phyloP scores from a whole-genome alignment of 768 basidiomycete genomes.

The Tylopilus subfusipes region DNA sequence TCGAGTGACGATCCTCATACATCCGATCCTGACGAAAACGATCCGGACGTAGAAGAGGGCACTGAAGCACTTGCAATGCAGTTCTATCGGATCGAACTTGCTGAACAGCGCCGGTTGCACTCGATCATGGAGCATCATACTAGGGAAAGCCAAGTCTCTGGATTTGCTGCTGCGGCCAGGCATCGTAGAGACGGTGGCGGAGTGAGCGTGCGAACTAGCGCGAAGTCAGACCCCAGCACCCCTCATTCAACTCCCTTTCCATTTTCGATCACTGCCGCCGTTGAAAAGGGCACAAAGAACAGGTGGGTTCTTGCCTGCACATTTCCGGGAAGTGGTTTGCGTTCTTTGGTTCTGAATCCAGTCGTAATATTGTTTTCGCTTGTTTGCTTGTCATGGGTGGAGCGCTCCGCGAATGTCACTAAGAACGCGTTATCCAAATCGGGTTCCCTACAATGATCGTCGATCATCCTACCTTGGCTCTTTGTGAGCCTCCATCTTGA shows the following conservation, averaged over 20 bases:
- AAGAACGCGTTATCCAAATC: background rate
- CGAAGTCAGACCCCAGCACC: constrained; percentile 19
- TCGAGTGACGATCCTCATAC: constrained; percentile 33
- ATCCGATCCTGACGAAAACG: constrained; percentile 33
- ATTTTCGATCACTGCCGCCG: constrained; percentile 91
- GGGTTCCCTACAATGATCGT: background rate
- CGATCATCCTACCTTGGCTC: background rate
- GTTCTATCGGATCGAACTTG: constrained; percentile 89
- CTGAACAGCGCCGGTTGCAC: constrained; percentile 85
- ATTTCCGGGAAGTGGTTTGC: background rate
- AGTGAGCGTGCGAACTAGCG: constrained; percentile 2
- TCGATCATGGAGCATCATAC: constrained; percentile 91
- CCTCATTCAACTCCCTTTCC: constrained; percentile 47
- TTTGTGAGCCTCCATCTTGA: background rate
- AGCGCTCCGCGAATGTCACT: background rate
- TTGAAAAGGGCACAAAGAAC: constrained; percentile 94
- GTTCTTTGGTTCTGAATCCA: background rate
- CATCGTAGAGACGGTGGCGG: constrained; percentile 1
- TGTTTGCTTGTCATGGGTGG: background rate
- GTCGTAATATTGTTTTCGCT: background rate
- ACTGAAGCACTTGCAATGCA: constrained; percentile 84
- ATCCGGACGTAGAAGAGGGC: constrained; percentile 56
- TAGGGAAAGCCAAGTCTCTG: constrained; percentile 44
- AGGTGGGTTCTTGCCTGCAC: constrained; percentile 46
- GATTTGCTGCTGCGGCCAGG: background rate